Percentiles rank a stretch among this genome's conserved stretches.
phyloP scores from a whole-genome alignment of 441 rosid species.

The Pelargonium australe region DNA sequence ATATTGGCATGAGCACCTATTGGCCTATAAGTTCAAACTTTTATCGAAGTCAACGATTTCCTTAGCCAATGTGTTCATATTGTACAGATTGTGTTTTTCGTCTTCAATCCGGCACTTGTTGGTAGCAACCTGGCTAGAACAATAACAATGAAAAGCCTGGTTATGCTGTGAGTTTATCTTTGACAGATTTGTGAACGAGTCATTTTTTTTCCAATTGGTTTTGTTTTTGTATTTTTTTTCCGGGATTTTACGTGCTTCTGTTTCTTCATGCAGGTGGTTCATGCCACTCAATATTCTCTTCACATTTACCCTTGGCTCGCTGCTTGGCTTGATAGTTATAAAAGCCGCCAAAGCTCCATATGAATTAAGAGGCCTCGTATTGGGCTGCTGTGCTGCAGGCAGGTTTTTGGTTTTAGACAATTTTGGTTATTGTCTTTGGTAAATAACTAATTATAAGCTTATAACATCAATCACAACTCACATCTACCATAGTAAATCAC shows the following conservation, averaged over 20 bases:
- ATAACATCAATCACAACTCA: neutral
- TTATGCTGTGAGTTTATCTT: constrained; percentile 34
- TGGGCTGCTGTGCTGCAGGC: constrained; percentile 87
- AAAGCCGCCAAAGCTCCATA: constrained; percentile 54
- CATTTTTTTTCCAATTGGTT: neutral
- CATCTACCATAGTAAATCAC: neutral
- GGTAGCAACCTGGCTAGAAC: constrained; percentile 39
- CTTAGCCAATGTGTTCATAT: neutral
- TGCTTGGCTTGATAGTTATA: constrained; percentile 70
- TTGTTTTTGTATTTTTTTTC: too few relatives aligned
- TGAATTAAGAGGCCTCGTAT: constrained; percentile 56
- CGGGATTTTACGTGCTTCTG: neutral
- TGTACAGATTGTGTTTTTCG: constrained; percentile 45
- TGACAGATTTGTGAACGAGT: neutral
- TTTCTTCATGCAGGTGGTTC: constrained; percentile 54
- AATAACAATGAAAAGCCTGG: constrained; percentile 38
- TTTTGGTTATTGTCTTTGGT: neutral
- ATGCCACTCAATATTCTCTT: constrained; percentile 79
- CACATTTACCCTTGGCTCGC: constrained; percentile 59
- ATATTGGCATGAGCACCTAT: too few relatives aligned
- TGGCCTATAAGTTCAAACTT: neutral
- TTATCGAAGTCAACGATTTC: neutral
- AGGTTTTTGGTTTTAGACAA: neutral
- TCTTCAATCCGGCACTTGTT: constrained; percentile 53
- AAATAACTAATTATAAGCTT: neutral